Conservation (phyloP, 2,329 filamentous ascomycete genomes). For the Stagonosporopsis rhizophila region DNA sequence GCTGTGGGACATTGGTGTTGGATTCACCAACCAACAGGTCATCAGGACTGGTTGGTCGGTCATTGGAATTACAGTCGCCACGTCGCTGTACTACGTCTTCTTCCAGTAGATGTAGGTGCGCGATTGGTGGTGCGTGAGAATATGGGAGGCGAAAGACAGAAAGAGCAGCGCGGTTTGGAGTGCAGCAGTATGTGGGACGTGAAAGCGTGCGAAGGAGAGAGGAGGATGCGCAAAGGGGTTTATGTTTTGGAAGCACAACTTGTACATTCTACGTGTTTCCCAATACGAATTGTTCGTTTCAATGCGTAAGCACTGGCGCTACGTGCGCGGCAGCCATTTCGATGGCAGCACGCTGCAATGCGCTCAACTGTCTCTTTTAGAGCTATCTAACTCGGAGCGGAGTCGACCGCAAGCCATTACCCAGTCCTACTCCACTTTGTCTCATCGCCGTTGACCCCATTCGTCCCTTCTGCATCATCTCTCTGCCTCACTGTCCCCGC, state of each 20-base stretch:
- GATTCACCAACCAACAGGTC: constrained; percentile 69
- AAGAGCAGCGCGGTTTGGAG: background rate
- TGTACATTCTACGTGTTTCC: constrained; percentile 21
- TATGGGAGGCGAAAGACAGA: constrained; percentile 7
- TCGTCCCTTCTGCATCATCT: constrained; percentile 39
- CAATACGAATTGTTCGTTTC: constrained; percentile 17
- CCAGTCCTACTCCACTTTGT: constrained; percentile 49
- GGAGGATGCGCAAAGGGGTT: background rate
- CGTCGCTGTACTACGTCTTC: constrained; percentile 43
- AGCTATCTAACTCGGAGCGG: background rate
- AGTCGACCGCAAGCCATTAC: constrained; percentile 11
- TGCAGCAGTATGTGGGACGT: background rate
- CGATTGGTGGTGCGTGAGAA: background rate
- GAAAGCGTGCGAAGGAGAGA: background rate
- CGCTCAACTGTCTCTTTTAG: background rate
- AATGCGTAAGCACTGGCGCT: background rate
- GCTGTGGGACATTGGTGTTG: constrained; percentile 70
- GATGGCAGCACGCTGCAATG: background rate
- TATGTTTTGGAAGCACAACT: constrained; percentile 4
- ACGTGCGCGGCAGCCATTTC: background rate
- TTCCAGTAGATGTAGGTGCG: constrained; percentile 20
- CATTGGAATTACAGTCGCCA: constrained; percentile 61
- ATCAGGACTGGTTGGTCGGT: constrained; percentile 70
- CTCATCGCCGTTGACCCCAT: constrained; percentile 41
- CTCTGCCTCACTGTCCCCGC: constrained; percentile 47